phyloP scores from a whole-genome alignment of 495 filamentous ascomycete species.

The Xylaria castorea region DNA sequence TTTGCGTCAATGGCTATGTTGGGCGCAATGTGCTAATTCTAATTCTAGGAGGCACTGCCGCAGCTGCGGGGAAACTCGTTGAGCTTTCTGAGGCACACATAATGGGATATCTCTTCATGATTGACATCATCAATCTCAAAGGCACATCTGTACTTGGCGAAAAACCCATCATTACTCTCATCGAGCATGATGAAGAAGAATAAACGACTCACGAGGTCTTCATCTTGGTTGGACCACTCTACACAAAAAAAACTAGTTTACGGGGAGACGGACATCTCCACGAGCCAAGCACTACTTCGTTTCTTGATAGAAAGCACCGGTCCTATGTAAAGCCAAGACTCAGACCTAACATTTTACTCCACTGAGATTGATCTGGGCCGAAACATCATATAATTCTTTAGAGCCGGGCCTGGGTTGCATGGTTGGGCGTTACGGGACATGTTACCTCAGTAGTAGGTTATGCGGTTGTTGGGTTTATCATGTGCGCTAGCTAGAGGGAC shows the following conservation, averaged over 20 bases:
- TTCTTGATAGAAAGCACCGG: conserved; percentile 27
- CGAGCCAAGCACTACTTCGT: conserved; percentile 7
- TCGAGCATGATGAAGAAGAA: conserved; percentile 56
- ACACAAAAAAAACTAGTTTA: neutral
- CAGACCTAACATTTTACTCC: conserved; percentile 18
- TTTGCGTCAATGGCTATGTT: neutral
- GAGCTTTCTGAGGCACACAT: conserved; percentile 82
- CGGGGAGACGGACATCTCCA: neutral
- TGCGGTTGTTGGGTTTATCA: conserved; percentile 17
- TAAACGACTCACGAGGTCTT: conserved; percentile 23
- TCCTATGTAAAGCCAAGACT: conserved; percentile 26
- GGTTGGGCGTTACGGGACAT: conserved; percentile 23
- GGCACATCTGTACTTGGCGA: conserved; percentile 83
- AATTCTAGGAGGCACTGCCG: conserved; percentile 81
- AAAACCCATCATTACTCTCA: conserved; percentile 83
- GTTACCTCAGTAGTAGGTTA: conserved; percentile 4
- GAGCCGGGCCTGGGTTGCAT: conserved; percentile 29
- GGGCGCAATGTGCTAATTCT: conserved; percentile 16
- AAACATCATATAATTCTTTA: conserved; percentile 18
- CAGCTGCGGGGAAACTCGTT: conserved; percentile 85
- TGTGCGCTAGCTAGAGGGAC: conserved; percentile 25
- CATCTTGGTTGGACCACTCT: neutral
- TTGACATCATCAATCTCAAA: conserved; percentile 94
- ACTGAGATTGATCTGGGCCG: conserved; percentile 20
- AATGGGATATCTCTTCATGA: conserved; percentile 90